Percentiles rank a stretch among this genome's conserved stretches.
Evolutionary conservation across 1,284 basidiomycete genomes (phyloP).

Genomic region (Ustilago cynodontis): DNA sequence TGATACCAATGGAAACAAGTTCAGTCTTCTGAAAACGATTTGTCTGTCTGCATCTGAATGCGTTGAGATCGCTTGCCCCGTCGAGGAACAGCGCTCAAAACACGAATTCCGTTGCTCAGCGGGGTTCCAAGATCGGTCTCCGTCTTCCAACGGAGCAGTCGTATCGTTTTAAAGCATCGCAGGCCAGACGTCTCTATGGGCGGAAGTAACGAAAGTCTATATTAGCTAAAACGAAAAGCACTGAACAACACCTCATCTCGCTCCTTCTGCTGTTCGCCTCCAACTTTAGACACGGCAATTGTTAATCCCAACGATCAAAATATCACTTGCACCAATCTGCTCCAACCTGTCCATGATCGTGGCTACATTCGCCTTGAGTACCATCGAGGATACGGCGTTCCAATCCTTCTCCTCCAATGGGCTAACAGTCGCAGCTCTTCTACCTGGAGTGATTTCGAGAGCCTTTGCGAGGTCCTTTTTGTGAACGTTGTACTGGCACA

Average conservation of each 20-base stretch:
- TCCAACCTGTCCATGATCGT: constrained; percentile 90
- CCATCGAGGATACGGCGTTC: constrained; percentile 94
- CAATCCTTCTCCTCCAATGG: constrained; percentile 84
- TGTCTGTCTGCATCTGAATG: not conserved
- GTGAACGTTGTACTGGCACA: constrained; percentile 91
- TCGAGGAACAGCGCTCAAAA: not conserved
- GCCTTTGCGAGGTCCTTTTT: constrained; percentile 78
- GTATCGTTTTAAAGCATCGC: not conserved
- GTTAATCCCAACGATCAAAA: constrained; percentile 88
- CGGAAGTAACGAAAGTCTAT: not conserved
- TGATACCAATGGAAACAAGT: not conserved
- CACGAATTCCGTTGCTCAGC: too few relatives aligned
- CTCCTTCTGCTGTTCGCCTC: not conserved
- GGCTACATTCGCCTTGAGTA: constrained; percentile 85
- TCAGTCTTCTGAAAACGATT: not conserved
- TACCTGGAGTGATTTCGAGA: constrained; percentile 84
- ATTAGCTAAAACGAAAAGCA: not conserved
- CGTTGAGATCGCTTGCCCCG: not conserved
- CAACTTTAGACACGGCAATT: constrained; percentile 86
- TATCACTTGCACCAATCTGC: constrained; percentile 86
- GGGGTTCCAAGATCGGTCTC: too few relatives aligned
- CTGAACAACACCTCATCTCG: not conserved
- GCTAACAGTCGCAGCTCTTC: constrained; percentile 89
- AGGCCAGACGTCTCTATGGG: not conserved
- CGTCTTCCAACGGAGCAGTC: not conserved